A percentile compares a stretch with the other conserved stretches of the same genome.
Conservation (phyloP, 352 stramenopile genomes). For the Saprolegnia parasitica region DNA sequence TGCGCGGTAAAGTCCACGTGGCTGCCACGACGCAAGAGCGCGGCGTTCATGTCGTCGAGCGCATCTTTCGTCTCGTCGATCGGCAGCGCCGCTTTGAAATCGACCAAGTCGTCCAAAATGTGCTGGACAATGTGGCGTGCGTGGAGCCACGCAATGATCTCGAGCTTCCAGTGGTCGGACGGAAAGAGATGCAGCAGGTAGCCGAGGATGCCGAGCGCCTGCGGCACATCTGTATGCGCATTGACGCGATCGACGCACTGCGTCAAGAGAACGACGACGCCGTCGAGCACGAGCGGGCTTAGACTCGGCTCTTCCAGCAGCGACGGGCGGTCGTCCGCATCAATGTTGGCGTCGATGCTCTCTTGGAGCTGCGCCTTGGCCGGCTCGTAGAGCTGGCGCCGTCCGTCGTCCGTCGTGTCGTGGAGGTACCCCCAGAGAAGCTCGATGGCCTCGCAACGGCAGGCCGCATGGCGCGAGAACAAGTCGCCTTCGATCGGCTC, state of each 20-base stretch:
- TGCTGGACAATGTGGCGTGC: slow-evolving; percentile 11
- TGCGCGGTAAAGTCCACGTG: slow-evolving; percentile 24
- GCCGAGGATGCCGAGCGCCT: slow-evolving; percentile 27
- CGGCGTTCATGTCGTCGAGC: not conserved
- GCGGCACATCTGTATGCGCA: slow-evolving; percentile 16
- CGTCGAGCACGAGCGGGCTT: slow-evolving; percentile 16
- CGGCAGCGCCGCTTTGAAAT: slow-evolving; percentile 18
- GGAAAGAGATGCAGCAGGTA: slow-evolving; percentile 24
- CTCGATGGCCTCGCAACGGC: not conserved
- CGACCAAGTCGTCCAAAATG: slow-evolving; percentile 27
- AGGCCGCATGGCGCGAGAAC: not conserved
- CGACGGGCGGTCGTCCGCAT: slow-evolving; percentile 10
- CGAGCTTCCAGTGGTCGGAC: not conserved
- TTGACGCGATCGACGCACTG: slow-evolving; percentile 2
- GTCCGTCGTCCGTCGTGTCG: slow-evolving; percentile 21
- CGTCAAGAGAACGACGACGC: slow-evolving; percentile 20
- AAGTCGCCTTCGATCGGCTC: not conserved
- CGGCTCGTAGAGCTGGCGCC: slow-evolving; percentile 19
- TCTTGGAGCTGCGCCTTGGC: slow-evolving; percentile 23
- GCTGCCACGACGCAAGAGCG: slow-evolving; percentile 12
- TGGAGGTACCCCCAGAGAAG: slow-evolving; percentile 23
- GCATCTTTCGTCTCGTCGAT: slow-evolving; percentile 1
- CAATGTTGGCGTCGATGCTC: slow-evolving; percentile 21
- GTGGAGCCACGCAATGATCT: slow-evolving; percentile 11
- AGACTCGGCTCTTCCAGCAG: not conserved